Evolutionary conservation across 2,329 filamentous ascomycete species (phyloP).

Genomic region (Colletotrichum euphorbiae): DNA sequence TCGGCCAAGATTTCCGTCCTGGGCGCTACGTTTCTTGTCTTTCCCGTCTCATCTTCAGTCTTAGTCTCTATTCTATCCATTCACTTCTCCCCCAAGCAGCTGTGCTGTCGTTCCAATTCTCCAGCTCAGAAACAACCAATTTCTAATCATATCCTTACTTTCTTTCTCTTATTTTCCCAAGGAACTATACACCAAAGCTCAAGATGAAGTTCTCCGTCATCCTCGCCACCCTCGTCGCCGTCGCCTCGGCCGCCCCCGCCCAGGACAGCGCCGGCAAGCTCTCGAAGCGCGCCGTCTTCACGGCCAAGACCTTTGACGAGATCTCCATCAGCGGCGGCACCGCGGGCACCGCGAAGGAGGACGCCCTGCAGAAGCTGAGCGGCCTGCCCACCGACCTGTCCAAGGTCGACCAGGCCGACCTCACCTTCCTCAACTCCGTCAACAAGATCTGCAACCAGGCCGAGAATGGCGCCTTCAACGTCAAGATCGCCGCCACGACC

Average conservation of each 20-base stretch:
- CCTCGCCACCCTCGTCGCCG: constrained; percentile 44
- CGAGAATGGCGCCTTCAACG: constrained; percentile 64
- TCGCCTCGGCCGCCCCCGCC: constrained; percentile 44
- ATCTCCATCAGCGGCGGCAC: constrained; percentile 60
- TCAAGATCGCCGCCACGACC: constrained; percentile 60
- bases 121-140: constrained; percentile 16
- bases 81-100: constrained; percentile 23
- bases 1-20: constrained; percentile 4
- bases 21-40: not conserved
- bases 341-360: constrained; percentile 57
- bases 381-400: constrained; percentile 54
- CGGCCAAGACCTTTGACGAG: constrained; percentile 53
- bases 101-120: constrained; percentile 28
- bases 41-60: constrained; percentile 18
- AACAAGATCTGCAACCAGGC: constrained; percentile 65
- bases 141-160: not conserved
- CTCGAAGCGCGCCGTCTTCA: constrained; percentile 47
- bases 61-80: constrained; percentile 16
- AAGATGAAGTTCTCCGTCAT: constrained; percentile 51
- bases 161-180: constrained; percentile 36
- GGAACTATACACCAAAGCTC: not conserved
- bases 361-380: constrained; percentile 55
- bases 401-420: constrained; percentile 58
- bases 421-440: constrained; percentile 61
- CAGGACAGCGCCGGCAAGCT: constrained; percentile 36